Evolutionary conservation across 2,329 filamentous ascomycete genomes (phyloP), one percentile per base, ranked within the genome.

Genomic region (Cladosporium austrohemisphaericum): DNA sequence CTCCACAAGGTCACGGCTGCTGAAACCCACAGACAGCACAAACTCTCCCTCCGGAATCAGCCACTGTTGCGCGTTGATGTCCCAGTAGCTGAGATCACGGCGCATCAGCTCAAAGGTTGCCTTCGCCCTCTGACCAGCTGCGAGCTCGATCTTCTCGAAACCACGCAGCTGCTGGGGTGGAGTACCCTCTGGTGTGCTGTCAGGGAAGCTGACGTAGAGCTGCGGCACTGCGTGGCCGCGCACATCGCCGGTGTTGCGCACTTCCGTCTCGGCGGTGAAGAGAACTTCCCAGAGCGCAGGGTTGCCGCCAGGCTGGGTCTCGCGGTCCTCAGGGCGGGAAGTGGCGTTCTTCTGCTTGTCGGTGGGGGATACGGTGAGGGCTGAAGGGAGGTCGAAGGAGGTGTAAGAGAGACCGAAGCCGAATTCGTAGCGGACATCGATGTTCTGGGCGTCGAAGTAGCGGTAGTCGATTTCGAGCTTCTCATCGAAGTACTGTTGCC

Each of bases 391-490:
- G 7, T 77, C 69, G 63, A 90, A 93, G 1, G 70, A 77, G 0
- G 87, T 88, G 70, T 92, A 94, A 46, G 83, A 87, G 2, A 95
- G 76, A 0, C 90, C 90, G 52, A 82, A 90, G 0, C 90, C 90
- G 58, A 95, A 95, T 37, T 88, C 85, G 62, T 83, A 95, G 1
- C 86, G 84, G 1, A 89, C 89, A 7, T 74, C 74, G 52, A 91
- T 83, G 45, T 75, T 73, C 44, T 83, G 67, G 62, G 84, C 85
- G 71, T 94, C 88, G 57, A 95, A 90, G 66, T 90, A 79, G 7
- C 89, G 83, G 69, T 95, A 94, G 70, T 95, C 90, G 56, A 92
- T 82, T 62, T 89, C 89, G 0, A 95, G 70, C 0, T 87, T 87
- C 60, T 94, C 87, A 1, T 75, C 76, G 62, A 91, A 93, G 54